phyloP scores from a whole-genome alignment of 352 stramenopile species.

The Saprolegnia diclina region DNA sequence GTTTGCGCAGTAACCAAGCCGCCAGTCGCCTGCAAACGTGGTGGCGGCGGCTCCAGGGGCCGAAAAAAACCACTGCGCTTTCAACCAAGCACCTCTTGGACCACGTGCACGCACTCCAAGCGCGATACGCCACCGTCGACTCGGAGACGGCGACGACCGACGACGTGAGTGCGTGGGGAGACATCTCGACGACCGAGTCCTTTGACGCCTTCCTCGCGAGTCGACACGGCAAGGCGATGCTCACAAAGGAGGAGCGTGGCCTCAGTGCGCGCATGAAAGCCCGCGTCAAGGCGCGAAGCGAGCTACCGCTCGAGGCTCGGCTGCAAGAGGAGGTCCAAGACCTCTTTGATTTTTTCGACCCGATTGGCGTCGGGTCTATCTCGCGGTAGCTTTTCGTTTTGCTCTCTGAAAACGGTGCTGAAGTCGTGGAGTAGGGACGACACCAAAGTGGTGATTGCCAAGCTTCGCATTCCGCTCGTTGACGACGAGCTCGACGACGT shows the following conservation, averaged over 20 bases:
- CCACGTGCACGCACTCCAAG: slow-evolving; percentile 44
- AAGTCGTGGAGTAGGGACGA: slow-evolving; percentile 35
- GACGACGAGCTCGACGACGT: slow-evolving; percentile 53
- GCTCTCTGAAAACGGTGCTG: slow-evolving; percentile 34
- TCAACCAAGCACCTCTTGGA: slow-evolving; percentile 37
- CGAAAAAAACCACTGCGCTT: slow-evolving; percentile 11
- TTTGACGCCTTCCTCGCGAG: slow-evolving; percentile 53
- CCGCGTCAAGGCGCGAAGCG: slow-evolving; percentile 38
- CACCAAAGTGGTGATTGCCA: slow-evolving; percentile 22
- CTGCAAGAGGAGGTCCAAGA: slow-evolving; percentile 51
- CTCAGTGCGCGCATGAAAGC: slow-evolving; percentile 37
- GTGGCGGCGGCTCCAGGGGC: slow-evolving; percentile 45
- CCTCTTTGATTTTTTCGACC: slow-evolving; percentile 66
- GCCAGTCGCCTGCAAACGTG: slow-evolving; percentile 50
- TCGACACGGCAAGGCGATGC: slow-evolving; percentile 42
- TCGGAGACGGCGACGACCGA: not conserved
- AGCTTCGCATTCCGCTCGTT: slow-evolving; percentile 51
- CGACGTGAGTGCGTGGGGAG: slow-evolving; percentile 47
- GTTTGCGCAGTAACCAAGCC: slow-evolving; percentile 46
- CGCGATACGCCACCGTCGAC: slow-evolving; percentile 33
- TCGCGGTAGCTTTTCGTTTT: not conserved
- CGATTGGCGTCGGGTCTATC: slow-evolving; percentile 32
- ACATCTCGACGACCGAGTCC: slow-evolving; percentile 33
- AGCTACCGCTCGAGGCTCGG: slow-evolving; percentile 35
- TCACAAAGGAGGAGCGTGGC: slow-evolving; percentile 45